Percentiles rank a stretch among this genome's conserved stretches.
Evolutionary conservation across 768 basidiomycete genomes (phyloP).

Genomic region (Russula earlei): DNA sequence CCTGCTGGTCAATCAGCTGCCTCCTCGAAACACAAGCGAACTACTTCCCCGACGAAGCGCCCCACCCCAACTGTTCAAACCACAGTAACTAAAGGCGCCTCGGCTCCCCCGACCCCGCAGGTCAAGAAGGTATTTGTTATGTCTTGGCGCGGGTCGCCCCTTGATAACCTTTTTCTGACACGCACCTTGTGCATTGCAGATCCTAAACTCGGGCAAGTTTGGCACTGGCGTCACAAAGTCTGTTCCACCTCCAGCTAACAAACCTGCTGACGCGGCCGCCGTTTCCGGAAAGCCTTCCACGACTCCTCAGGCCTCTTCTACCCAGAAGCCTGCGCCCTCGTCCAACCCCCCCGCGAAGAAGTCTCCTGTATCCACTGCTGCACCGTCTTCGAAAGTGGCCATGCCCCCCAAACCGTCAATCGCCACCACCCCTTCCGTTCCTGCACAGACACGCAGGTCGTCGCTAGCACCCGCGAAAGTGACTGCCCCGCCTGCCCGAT

Average conservation of each 20-base stretch:
- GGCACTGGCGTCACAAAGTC: constrained; percentile 34
- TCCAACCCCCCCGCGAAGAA: constrained; percentile 20
- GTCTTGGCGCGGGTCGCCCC: not conserved
- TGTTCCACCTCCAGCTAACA: constrained; percentile 27
- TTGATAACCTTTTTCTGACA: constrained; percentile 21
- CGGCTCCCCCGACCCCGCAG: constrained; percentile 39
- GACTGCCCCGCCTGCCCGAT: constrained; percentile 1
- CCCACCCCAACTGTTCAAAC: constrained; percentile 32
- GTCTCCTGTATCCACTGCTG: constrained; percentile 24
- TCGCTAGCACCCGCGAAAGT: constrained; percentile 32
- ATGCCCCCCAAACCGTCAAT: constrained; percentile 19
- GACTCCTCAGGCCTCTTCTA: constrained; percentile 25
- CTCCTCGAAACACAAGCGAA: constrained; percentile 21
- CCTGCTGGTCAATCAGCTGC: constrained; percentile 17
- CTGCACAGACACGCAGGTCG: constrained; percentile 18
- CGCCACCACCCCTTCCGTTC: not conserved
- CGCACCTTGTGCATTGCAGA: constrained; percentile 9
- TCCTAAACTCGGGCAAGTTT: constrained; percentile 20
- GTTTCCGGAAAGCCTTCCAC: constrained; percentile 23
- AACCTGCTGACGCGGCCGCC: constrained; percentile 32
- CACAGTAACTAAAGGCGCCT: constrained; percentile 36
- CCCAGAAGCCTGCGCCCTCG: constrained; percentile 25
- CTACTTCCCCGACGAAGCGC: constrained; percentile 22
- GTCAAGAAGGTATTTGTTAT: constrained; percentile 54
- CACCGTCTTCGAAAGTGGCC: constrained; percentile 15